These are phyloP conservation scores for Candida fluviatilis DNA, from an alignment of 805 yeast genomes.

Conservation along the genomic window DNA sequence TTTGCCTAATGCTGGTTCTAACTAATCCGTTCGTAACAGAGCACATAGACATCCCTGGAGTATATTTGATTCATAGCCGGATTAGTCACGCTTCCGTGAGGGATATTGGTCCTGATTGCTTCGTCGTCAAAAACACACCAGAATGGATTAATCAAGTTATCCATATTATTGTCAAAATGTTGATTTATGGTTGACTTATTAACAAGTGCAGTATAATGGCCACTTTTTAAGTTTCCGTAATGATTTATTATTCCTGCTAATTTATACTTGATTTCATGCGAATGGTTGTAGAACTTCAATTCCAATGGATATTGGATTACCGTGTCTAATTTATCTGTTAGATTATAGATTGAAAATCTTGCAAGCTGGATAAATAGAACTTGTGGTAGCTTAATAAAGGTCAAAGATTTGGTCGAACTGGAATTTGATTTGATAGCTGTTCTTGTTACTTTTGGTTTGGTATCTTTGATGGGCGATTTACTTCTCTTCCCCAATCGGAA, in stretches of 20 bases:
- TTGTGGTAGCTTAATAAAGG: conserved; percentile 32
- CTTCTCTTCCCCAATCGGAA: conserved; percentile 31
- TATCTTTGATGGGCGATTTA: conserved; percentile 29
- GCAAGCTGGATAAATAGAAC: conserved; percentile 38
- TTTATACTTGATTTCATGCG: conserved; percentile 42
- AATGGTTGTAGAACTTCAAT: conserved; percentile 39
- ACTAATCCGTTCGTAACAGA: conserved; percentile 52
- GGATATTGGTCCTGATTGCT: conserved; percentile 38
- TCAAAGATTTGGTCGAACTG: conserved; percentile 20
- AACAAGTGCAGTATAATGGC: conserved; percentile 71
- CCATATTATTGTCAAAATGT: conserved; percentile 8
- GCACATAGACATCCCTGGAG: conserved; percentile 61
- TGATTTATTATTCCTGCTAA: conserved; percentile 67
- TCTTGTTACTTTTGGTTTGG: conserved; percentile 7
- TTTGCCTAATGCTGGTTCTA: too few relatives aligned
- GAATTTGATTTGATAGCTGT: conserved; percentile 1
- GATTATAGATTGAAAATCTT: conserved; percentile 43
- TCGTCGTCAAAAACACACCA: conserved; percentile 84
- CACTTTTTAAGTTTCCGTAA: conserved; percentile 64
- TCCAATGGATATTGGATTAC: conserved; percentile 53
- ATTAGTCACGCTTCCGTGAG: conserved; percentile 44
- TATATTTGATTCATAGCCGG: conserved; percentile 32
- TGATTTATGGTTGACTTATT: conserved; percentile 34
- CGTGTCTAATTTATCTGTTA: conserved; percentile 50
- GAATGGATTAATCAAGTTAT: conserved; percentile 37